phyloP scores from a whole-genome alignment of 2,329 filamentous ascomycete species.

The Aureobasidium sp. region DNA sequence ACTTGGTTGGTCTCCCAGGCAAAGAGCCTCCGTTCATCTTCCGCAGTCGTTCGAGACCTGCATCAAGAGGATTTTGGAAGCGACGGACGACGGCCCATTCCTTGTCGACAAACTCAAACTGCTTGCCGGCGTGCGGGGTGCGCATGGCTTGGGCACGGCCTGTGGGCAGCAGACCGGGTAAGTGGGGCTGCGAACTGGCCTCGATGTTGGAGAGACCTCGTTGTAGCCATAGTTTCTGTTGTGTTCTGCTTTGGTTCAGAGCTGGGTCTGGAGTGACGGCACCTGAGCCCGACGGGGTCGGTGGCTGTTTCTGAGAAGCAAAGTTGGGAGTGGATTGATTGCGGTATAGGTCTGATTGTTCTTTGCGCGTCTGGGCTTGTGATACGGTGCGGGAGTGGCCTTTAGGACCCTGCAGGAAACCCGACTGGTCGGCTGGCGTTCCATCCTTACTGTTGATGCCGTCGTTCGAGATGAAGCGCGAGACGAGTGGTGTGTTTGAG shows the following conservation, averaged over 20 bases:
- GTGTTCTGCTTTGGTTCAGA: constrained; percentile 52
- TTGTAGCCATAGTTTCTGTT: constrained; percentile 70
- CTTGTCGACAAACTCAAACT: constrained; percentile 62
- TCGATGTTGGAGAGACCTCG: constrained; percentile 67
- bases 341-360: constrained; percentile 15
- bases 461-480: constrained; percentile 37
- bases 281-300: constrained; percentile 24
- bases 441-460: constrained; percentile 29
- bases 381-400: constrained; percentile 16
- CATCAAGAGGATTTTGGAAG: constrained; percentile 63
- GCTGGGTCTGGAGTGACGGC: constrained; percentile 16
- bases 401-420: constrained; percentile 17
- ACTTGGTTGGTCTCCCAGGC: constrained; percentile 29
- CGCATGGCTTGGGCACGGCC: constrained; percentile 40
- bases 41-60: constrained; percentile 50
- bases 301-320: constrained; percentile 19
- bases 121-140: constrained; percentile 41
- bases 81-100: constrained; percentile 69
- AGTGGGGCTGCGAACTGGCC: constrained; percentile 43
- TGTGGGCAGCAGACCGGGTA: constrained; percentile 33
- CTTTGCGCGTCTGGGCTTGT: constrained; percentile 2
- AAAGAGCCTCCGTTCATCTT: constrained; percentile 16
- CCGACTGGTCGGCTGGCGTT: constrained; percentile 24
- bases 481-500: constrained; percentile 33
- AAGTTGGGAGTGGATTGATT: constrained; percentile 19